Conservation (phyloP, 805 yeast genomes). For the Yarrowia sp. region DNA sequence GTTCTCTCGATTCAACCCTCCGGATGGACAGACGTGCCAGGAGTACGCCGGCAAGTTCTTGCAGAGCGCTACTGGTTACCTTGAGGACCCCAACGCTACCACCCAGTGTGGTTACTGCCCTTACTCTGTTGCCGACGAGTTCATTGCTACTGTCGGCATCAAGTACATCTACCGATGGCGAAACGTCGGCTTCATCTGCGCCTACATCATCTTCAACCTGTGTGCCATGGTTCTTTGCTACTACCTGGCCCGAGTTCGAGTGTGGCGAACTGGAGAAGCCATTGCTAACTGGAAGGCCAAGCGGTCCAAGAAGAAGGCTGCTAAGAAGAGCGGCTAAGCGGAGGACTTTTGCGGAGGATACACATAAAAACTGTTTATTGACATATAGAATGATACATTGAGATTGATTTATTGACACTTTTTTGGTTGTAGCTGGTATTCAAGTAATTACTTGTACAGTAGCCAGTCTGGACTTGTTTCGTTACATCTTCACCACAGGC, state of each 20-base stretch:
- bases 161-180: constrained; percentile 58
- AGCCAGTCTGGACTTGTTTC: too few relatives aligned
- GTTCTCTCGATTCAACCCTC: constrained; percentile 51
- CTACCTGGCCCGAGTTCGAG: constrained; percentile 36
- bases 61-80: constrained; percentile 52
- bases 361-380: constrained; percentile 9
- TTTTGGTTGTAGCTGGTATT: background rate
- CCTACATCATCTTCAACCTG: constrained; percentile 56
- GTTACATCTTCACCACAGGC: too few relatives aligned
- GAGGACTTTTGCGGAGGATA: background rate
- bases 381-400: constrained; percentile 10
- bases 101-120: constrained; percentile 46
- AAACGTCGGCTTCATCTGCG: constrained; percentile 62
- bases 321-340: constrained; percentile 6
- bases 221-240: constrained; percentile 36
- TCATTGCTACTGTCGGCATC: constrained; percentile 46
- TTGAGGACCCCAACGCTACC: constrained; percentile 51
- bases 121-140: constrained; percentile 44
- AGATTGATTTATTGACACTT: constrained; percentile 3
- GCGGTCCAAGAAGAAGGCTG: constrained; percentile 15
- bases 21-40: constrained; percentile 63
- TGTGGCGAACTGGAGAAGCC: constrained; percentile 27
- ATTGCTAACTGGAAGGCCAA: constrained; percentile 24
- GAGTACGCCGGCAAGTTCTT: constrained; percentile 51
- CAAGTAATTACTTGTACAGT: too few relatives aligned